Base-by-base conservation (phyloP, 2,329 filamentous ascomycete genomes). In the Trichoderma lentiforme region DNA sequence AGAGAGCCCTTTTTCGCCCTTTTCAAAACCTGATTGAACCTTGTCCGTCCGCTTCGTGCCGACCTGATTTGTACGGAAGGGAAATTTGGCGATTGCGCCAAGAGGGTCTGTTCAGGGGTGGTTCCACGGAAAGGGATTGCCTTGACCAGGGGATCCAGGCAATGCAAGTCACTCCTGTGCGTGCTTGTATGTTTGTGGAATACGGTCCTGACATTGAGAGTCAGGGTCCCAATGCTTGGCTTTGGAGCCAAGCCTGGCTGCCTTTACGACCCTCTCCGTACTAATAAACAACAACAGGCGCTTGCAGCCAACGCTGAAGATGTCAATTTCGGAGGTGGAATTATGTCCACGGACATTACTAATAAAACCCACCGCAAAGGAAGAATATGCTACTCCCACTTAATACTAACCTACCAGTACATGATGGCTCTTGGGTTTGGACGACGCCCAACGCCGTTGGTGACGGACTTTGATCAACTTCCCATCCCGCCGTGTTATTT, bases 21-120 rank as follows among this genome's bases (percentile, higher is more conserved):
- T 61, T 61, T 61, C 43, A 43, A 53, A 39, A 34, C 43, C 57
- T 39, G 30, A 21, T 28, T 26, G 39, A 71, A 43, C 60, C 61
- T 71, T 47, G 68, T 36, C 30, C 11, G 51, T 64, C 58, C 68
- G 61, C 56, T 62, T 70, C 68, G 32, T 71, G 61, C 61, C 69
- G 61, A 61, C 62, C 69, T 65, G 47, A 71, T 71, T 65, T 26
- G 53, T 65, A 71, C 51, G 57, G 4, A 69, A 43, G 43, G 63
- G 71, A 72, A 72, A 72, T 72, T 72, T 72, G 64, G 65, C 71
- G 64, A 72, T 72, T 51, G 53, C 57, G 71, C 71, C 71, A 72
- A 72, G 71, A 68, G 63, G 71, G 64, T 63, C 71, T 26, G 3
- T 66, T 69, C 71, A 72, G 64, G 64, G 71, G 70, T 56, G 34